These are phyloP conservation scores for Rhynchosporium agropyri DNA, from an alignment of 2,329 filamentous ascomycete species.

Conservation along the genomic window DNA sequence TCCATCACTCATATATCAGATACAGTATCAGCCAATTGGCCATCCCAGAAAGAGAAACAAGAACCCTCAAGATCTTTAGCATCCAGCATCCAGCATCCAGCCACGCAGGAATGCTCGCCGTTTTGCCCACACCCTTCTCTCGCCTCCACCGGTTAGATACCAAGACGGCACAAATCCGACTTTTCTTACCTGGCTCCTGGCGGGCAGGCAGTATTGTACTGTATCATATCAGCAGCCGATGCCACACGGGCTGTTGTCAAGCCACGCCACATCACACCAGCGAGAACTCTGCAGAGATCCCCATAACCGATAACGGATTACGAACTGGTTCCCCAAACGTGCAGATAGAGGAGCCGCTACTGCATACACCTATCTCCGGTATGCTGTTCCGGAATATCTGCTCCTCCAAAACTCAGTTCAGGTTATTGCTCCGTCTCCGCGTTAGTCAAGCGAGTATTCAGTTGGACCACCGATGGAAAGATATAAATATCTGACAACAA, in stretches of 20 bases:
- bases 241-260: slow-evolving; percentile 7
- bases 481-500: not conserved
- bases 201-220: not conserved
- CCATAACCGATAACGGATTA: slow-evolving; percentile 13
- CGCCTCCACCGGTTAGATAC: not conserved
- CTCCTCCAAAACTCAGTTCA: slow-evolving; percentile 11
- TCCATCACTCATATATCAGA: slow-evolving; percentile 7
- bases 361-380: slow-evolving; percentile 24
- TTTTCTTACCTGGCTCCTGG: slow-evolving; percentile 9
- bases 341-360: slow-evolving; percentile 11
- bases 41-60: not conserved
- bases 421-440: not conserved
- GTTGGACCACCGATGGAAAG: slow-evolving; percentile 2
- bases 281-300: not conserved
- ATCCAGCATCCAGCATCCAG: slow-evolving; percentile 11
- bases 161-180: slow-evolving; percentile 3
- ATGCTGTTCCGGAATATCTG: slow-evolving; percentile 1
- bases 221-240: not conserved
- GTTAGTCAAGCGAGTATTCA: not conserved
- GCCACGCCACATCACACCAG: not conserved
- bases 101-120: slow-evolving; percentile 34
- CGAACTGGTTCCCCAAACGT: slow-evolving; percentile 15
- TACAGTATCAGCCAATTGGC: slow-evolving; percentile 14
- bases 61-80: slow-evolving; percentile 1
- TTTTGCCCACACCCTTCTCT: slow-evolving; percentile 21